Evolutionary conservation across 805 yeast species (phyloP).

Genomic region (Cyberlindnera bimundalis): DNA sequence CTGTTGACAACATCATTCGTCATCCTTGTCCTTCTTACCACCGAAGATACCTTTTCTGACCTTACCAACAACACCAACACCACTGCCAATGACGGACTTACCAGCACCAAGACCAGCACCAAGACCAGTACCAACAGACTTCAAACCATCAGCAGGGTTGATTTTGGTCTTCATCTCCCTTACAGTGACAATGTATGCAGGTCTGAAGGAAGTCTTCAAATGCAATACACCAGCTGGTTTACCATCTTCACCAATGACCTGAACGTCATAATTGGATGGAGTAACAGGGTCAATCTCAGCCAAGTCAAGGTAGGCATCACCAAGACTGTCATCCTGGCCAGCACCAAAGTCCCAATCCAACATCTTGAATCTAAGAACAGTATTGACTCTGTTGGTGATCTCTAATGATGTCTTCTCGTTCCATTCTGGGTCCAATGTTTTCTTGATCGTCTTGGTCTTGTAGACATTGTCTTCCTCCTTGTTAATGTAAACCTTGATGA

Average conservation of each 20-base stretch:
- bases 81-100: conserved; percentile 31
- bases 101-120: conserved; percentile 46
- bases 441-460: conserved; percentile 80
- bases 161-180: conserved; percentile 38
- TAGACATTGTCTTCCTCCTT: conserved; percentile 52
- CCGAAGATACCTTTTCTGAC: conserved; percentile 41
- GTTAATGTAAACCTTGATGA: conserved; percentile 64
- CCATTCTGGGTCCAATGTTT: conserved; percentile 88
- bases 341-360: conserved; percentile 95
- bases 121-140: conserved; percentile 47
- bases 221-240: conserved; percentile 56
- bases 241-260: conserved; percentile 42
- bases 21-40: conserved; percentile 18
- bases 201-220: conserved; percentile 59
- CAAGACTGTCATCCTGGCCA: conserved; percentile 78
- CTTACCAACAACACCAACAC: conserved; percentile 41
- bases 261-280: conserved; percentile 48
- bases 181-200: conserved; percentile 58
- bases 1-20: too few relatives aligned
- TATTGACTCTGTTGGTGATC: conserved; percentile 59
- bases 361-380: conserved; percentile 53
- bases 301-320: conserved; percentile 57
- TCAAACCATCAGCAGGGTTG: conserved; percentile 45
- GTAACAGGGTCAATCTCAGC: conserved; percentile 57
- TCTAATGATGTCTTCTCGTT: conserved; percentile 62